Evolutionary conservation across 1,139 yeast genomes (phyloP).

Genomic region (Lodderomyces orthopsilosis): DNA sequence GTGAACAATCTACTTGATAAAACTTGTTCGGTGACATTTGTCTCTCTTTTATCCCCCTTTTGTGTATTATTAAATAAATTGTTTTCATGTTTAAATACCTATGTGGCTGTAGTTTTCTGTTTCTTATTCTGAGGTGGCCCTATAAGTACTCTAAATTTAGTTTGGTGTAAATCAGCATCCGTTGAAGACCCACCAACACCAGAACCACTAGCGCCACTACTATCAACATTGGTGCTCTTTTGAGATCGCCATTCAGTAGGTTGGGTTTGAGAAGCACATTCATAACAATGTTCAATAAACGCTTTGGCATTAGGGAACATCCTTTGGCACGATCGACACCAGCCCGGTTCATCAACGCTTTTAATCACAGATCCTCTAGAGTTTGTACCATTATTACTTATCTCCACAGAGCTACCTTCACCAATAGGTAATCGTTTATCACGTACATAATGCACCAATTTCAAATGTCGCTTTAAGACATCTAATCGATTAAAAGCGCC

Average conservation of each 20-base stretch:
- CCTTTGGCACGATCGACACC: slow-evolving; percentile 62
- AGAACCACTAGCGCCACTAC: not conserved
- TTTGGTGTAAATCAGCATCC: slow-evolving; percentile 5
- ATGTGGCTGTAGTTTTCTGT: not conserved
- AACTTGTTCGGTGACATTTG: not conserved
- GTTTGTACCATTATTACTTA: not conserved
- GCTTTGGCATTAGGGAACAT: slow-evolving; percentile 55
- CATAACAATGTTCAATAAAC: slow-evolving; percentile 65
- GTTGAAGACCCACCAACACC: not conserved
- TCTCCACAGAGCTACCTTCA: slow-evolving; percentile 5
- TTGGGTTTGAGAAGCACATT: slow-evolving; percentile 48
- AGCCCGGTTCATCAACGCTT: slow-evolving; percentile 50
- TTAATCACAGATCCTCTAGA: not conserved
- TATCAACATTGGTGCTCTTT: not conserved
- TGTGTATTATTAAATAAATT: not conserved
- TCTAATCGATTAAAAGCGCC: slow-evolving; percentile 71
- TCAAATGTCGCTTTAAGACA: slow-evolving; percentile 66
- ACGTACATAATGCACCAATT: slow-evolving; percentile 61
- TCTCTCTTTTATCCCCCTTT: slow-evolving; percentile 2
- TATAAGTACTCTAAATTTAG: slow-evolving; percentile 11
- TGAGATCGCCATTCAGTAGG: slow-evolving; percentile 27
- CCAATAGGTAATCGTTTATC: slow-evolving; percentile 32
- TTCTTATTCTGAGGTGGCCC: slow-evolving; percentile 4
- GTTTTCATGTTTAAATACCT: not conserved
- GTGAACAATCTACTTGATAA: not conserved